Conservation (phyloP, 2,329 filamentous ascomycete species). For the Fusarium oligoseptatum region DNA sequence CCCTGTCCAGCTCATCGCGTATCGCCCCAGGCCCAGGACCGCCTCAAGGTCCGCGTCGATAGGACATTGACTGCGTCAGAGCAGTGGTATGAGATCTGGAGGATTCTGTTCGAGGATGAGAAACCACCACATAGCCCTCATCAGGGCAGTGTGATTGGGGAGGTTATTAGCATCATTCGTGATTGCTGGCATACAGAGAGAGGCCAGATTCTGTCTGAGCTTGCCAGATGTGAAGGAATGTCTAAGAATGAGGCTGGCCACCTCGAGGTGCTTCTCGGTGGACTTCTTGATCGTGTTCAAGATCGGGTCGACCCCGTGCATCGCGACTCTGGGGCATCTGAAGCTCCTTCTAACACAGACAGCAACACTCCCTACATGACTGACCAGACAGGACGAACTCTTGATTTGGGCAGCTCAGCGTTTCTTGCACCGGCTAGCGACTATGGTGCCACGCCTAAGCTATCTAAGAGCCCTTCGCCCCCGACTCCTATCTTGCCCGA, state of each 20-base stretch:
- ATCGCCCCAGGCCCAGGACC: not conserved
- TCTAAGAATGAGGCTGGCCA: not conserved
- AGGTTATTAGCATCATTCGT: constrained; percentile 3
- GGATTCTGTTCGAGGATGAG: not conserved
- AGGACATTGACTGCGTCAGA: not conserved
- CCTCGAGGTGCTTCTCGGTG: not conserved
- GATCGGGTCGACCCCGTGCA: not conserved
- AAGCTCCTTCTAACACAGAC: not conserved
- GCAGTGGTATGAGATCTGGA: not conserved
- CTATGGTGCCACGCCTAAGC: not conserved
- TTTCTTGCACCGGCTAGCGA: not conserved
- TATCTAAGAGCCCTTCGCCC: not conserved
- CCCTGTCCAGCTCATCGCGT: not conserved
- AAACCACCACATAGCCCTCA: not conserved
- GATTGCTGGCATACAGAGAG: not conserved
- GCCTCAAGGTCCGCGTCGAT: not conserved
- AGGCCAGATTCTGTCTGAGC: not conserved
- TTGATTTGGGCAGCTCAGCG: not conserved
- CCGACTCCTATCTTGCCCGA: not conserved
- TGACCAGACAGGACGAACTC: not conserved
- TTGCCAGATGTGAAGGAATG: not conserved
- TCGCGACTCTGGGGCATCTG: not conserved
- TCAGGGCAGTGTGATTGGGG: not conserved
- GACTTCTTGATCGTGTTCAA: not conserved
- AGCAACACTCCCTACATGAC: not conserved